Evolutionary conservation across 495 filamentous ascomycete genomes (phyloP).

Genomic region (Friedmanniomyces simplex): DNA sequence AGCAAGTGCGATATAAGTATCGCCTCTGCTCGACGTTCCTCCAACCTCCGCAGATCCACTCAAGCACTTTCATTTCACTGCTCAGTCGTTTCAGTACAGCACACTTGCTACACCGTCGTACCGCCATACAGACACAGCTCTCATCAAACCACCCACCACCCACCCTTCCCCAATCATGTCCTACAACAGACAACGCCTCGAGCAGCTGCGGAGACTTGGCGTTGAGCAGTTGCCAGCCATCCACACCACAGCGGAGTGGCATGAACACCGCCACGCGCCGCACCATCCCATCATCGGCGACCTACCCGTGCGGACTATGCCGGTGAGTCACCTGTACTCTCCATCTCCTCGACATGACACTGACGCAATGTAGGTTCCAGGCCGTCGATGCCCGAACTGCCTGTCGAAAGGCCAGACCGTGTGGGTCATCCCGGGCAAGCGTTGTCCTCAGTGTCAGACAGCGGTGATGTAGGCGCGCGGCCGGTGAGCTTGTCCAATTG

Average conservation of each 20-base stretch:
- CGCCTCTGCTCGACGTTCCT: background rate
- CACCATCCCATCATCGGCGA: background rate
- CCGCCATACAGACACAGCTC: background rate
- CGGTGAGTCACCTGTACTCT: slow-evolving; percentile 2
- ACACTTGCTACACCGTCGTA: background rate
- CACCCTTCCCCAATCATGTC: slow-evolving; percentile 10
- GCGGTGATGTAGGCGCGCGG: slow-evolving; percentile 25
- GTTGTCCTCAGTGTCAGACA: slow-evolving; percentile 27
- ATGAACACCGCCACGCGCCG: background rate
- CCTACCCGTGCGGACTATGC: slow-evolving; percentile 16
- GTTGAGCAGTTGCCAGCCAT: slow-evolving; percentile 13
- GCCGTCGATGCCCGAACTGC: slow-evolving; percentile 28
- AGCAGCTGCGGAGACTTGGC: slow-evolving; percentile 15
- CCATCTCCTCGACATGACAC: background rate
- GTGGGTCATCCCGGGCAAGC: slow-evolving; percentile 34
- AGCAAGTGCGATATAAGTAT: background rate
- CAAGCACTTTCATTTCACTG: background rate
- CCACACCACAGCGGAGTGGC: background rate
- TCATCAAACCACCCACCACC: background rate
- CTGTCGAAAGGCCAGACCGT: slow-evolving; percentile 27
- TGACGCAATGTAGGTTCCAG: slow-evolving; percentile 26
- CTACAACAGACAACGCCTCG: slow-evolving; percentile 21
- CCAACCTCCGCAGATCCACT: background rate
- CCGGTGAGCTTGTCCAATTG: background rate
- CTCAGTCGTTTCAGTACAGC: background rate